A percentile compares a stretch with the other conserved stretches of the same genome.
These are phyloP conservation scores for Gossypioides kirkii DNA, from an alignment of 345 rosid genomes.

Conservation along the genomic window DNA sequence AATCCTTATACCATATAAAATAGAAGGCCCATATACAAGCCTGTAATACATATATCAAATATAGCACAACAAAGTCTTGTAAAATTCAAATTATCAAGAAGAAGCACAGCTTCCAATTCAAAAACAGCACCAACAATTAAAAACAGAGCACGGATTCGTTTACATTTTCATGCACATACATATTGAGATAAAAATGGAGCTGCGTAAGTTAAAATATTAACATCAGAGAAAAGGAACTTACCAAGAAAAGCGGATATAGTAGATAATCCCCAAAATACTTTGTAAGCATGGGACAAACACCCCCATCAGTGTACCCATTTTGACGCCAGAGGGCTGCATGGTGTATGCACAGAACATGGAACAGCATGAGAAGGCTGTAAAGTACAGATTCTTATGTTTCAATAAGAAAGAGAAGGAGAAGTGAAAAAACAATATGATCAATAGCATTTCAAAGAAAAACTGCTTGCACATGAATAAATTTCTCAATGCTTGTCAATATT, in stretches of 20 bases:
- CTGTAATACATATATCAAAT: neutral
- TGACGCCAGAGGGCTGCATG: constrained; percentile 60
- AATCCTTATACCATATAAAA: neutral
- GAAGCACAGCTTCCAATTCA: neutral
- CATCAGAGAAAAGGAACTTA: constrained; percentile 25
- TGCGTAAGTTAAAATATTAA: neutral
- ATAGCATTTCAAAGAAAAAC: neutral
- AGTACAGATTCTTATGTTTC: constrained; percentile 1
- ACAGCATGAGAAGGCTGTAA: constrained; percentile 15
- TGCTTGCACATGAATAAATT: neutral
- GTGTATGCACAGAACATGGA: constrained; percentile 23
- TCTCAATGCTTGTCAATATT: neutral
- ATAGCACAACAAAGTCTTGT: neutral
- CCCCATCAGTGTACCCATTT: constrained; percentile 98
- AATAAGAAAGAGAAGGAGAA: neutral
- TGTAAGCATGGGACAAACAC: constrained; percentile 97
- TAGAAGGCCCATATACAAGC: neutral
- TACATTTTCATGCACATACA: neutral
- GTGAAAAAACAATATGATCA: neutral
- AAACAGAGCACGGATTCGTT: neutral
- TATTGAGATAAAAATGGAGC: neutral
- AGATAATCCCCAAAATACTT: constrained; percentile 95
- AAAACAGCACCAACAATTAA: neutral
- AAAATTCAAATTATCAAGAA: neutral
- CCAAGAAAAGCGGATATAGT: constrained; percentile 98